Base-by-base conservation (phyloP, 768 basidiomycete genomes). In the Lentinula sp. region DNA sequence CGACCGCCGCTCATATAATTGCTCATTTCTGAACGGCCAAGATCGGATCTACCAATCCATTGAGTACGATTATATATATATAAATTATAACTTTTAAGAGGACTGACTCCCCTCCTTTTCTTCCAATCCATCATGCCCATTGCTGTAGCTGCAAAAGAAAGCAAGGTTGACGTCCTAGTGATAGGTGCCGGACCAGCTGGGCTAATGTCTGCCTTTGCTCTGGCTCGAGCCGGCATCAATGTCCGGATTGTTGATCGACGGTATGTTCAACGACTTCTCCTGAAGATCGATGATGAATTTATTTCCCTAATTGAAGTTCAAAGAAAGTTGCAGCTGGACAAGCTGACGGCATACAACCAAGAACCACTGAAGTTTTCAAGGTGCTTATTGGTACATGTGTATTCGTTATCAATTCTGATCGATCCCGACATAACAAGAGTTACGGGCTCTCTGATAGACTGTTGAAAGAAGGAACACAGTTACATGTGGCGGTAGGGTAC, bases 361-460 rank as follows among this genome's bases (percentile, higher is more conserved):
- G 83, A 56, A 82, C 79, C 2, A 73, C 80, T 7, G 81, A 83
- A 70, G 81, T 85, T 2, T 69, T 85, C 15, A 81, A 84, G 76
- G 83, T 81, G 39, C 18, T 35, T 23, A 16, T 3, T 8, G 13
- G n/a, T 45, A n/a, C 18, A 15, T 54, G 45, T 8, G n/a, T 20
- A 18, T 20, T 46, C n/a, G 20, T 18, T 8, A 15, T 10, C 15
- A 37, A 52, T 32, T 60, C n/a, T 41, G 5, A n/a, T 8, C 33
- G 4, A 36, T 50, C 23, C 16, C 36, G 28, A 28, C 1, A 28
- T 28, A 3, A 28, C 28, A 56, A 91, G 89, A 92, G 89, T 63
- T 91, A 92, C 72, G 90, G 90, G 6, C 78, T 92, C 6, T 87
- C 82, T 0, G 85, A 90, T 16, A 78, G 81, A 3, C 67, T 92